A percentile compares a stretch with the other conserved stretches of the same genome.
These are phyloP conservation scores for Zygotorulaspora sp. DNA, from an alignment of 805 yeast genomes.

Conservation along the genomic window DNA sequence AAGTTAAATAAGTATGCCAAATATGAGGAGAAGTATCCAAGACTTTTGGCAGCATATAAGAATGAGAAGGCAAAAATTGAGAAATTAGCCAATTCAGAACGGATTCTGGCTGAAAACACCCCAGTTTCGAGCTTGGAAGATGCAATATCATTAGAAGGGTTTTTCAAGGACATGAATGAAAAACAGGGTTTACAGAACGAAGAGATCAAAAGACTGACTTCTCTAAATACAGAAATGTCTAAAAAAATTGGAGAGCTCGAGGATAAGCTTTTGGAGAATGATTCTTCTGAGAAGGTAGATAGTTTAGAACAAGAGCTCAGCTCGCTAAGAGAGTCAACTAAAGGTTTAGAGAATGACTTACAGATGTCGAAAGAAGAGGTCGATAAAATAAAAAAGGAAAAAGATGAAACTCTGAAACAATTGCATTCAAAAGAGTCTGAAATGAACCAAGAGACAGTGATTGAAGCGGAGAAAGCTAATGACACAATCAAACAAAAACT, in stretches of 20 bases:
- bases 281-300: conserved; percentile 1
- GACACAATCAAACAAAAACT: conserved; percentile 1
- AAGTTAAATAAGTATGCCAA: conserved; percentile 72
- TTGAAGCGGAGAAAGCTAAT: conserved; percentile 3
- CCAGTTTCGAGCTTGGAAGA: conserved; percentile 76
- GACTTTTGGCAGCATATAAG: conserved; percentile 78
- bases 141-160: conserved; percentile 63
- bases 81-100: conserved; percentile 60
- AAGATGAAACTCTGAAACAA: not conserved
- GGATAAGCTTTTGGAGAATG: conserved; percentile 3
- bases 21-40: conserved; percentile 88
- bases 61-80: conserved; percentile 65
- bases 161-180: conserved; percentile 55
- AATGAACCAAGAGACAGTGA: not conserved
- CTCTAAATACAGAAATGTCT: conserved; percentile 10
- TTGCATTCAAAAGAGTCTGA: conserved; percentile 2
- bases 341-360: not conserved
- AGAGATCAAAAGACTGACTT: conserved; percentile 52
- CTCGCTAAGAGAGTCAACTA: not conserved
- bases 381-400: conserved; percentile 1
- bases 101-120: conserved; percentile 67
- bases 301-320: conserved; percentile 7
- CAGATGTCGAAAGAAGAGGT: conserved; percentile 1
- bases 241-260: conserved; percentile 5
- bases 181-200: conserved; percentile 57